A percentile compares a stretch with the other conserved stretches of the same genome.
Evolutionary conservation across 192 early-diverging fungal species (phyloP).

Genomic region (Coemansia sp.): DNA sequence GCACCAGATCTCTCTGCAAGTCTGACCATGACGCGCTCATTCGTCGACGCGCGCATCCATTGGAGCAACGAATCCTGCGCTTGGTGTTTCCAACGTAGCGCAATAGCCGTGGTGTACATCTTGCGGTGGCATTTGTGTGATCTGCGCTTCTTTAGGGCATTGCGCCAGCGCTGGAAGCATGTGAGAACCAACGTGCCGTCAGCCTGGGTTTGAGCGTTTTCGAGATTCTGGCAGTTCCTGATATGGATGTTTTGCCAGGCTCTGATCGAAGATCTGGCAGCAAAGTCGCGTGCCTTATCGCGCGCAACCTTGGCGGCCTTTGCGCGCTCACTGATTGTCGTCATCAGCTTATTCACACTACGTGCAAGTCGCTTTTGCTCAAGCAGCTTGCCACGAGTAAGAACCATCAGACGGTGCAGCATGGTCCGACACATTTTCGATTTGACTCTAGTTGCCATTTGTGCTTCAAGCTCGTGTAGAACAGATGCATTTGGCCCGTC

Average conservation of each 20-base stretch:
- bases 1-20: slow-evolving; percentile 17
- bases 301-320: slow-evolving; percentile 10
- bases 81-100: slow-evolving; percentile 43
- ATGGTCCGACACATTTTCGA: neutral
- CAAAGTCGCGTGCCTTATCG: slow-evolving; percentile 9
- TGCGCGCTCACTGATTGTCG: slow-evolving; percentile 6
- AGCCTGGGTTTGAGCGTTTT: slow-evolving; percentile 18
- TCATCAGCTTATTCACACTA: slow-evolving; percentile 1
- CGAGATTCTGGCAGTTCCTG: slow-evolving; percentile 1
- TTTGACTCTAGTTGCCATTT: neutral
- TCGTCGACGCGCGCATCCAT: slow-evolving; percentile 29
- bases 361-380: slow-evolving; percentile 10
- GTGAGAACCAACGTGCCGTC: slow-evolving; percentile 17
- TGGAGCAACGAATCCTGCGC: slow-evolving; percentile 13
- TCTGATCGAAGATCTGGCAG: slow-evolving; percentile 4
- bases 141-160: neutral
- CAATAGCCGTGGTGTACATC: slow-evolving; percentile 18
- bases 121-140: neutral
- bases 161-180: slow-evolving; percentile 29
- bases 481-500: slow-evolving; percentile 9
- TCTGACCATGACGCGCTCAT: slow-evolving; percentile 12
- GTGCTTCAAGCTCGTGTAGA: slow-evolving; percentile 11
- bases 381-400: slow-evolving; percentile 15
- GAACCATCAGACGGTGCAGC: slow-evolving; percentile 17
- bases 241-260: slow-evolving; percentile 14